These are phyloP conservation scores for Salix purpurea DNA, from an alignment of 345 rosid species.

Conservation along the genomic window DNA sequence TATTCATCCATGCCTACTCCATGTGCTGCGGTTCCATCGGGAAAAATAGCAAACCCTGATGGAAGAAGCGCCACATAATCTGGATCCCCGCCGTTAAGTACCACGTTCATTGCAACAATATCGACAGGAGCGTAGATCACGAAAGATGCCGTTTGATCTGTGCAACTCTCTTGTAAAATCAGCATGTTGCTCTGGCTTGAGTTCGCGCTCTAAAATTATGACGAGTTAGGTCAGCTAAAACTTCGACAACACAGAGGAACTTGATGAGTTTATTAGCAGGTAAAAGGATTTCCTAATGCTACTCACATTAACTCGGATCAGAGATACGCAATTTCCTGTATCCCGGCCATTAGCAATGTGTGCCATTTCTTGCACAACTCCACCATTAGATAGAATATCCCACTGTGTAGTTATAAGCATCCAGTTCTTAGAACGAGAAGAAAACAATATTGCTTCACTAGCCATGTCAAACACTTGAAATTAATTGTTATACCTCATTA, in stretches of 20 bases:
- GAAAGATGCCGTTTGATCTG: slow-evolving; percentile 38
- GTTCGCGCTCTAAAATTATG: slow-evolving; percentile 35
- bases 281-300: not conserved
- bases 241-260: not conserved
- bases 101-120: slow-evolving; percentile 46
- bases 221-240: not conserved
- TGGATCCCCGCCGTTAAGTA: slow-evolving; percentile 58
- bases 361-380: slow-evolving; percentile 66
- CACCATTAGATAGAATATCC: slow-evolving; percentile 80
- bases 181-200: slow-evolving; percentile 57
- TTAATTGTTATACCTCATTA: slow-evolving; percentile 42
- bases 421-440: not conserved
- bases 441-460: no score
- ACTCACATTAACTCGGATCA: slow-evolving; percentile 67
- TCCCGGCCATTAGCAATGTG: slow-evolving; percentile 81
- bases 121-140: slow-evolving; percentile 51
- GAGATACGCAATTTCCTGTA: slow-evolving; percentile 70
- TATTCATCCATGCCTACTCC: slow-evolving; percentile 14
- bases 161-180: slow-evolving; percentile 52
- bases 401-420: slow-evolving; percentile 43
- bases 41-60: slow-evolving; percentile 75
- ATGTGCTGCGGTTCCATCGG: slow-evolving; percentile 38
- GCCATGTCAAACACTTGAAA: not conserved
- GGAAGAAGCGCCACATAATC: slow-evolving; percentile 80
- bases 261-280: not conserved